Conservation (phyloP, 306 rosid species). For the Quercus alba region DNA sequence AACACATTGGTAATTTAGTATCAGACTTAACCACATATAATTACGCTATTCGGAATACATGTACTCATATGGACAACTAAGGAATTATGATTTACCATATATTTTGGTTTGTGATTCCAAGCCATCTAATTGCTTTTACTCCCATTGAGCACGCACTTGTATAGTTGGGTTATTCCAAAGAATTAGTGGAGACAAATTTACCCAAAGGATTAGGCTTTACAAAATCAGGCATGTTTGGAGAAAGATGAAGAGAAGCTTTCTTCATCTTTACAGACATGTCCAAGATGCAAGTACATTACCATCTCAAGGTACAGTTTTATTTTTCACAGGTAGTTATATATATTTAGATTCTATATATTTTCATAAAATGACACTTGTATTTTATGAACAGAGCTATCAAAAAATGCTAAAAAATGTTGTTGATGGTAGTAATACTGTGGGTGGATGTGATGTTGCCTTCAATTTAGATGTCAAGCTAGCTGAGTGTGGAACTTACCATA, state of each 20-base stretch:
- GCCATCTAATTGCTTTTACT: not conserved
- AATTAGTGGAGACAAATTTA: not conserved
- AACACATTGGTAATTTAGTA: not conserved
- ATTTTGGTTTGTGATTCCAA: not conserved
- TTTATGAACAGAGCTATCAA: no score
- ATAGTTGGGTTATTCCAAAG: not conserved
- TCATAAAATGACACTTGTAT: no score
- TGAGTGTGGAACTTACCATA: no score
- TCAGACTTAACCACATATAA: not conserved
- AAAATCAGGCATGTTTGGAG: not conserved
- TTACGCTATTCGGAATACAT: not conserved
- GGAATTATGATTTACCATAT: not conserved
- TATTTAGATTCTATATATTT: no score
- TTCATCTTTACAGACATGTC: no score
- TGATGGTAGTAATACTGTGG: no score
- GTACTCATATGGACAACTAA: not conserved
- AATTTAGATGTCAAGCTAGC: no score
- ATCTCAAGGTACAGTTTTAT: no score
- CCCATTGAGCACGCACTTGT: not conserved
- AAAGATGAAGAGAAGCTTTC: not conserved
- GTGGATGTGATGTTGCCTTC: no score
- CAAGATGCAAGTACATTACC: no score
- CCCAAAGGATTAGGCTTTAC: not conserved
- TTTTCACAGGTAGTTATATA: no score
- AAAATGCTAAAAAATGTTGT: no score